phyloP scores from a whole-genome alignment of 768 basidiomycete genomes.

The Infundibulicybe gibba region DNA sequence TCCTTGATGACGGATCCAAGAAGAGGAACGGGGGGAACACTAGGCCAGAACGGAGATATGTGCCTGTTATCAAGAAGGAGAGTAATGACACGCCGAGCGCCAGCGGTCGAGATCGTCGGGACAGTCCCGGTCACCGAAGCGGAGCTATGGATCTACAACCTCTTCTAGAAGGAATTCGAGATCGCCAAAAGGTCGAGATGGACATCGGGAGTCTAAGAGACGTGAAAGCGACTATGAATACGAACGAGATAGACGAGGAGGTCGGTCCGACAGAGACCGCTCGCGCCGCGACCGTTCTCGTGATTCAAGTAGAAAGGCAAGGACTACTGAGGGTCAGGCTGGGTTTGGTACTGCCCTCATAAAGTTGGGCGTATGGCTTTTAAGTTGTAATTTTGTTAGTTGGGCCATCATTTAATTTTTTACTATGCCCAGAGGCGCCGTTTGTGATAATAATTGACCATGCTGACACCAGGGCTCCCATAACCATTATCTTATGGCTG shows the following conservation, averaged over 20 bases:
- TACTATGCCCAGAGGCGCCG: not conserved
- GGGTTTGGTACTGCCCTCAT: too few species aligned
- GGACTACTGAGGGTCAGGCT: too few species aligned
- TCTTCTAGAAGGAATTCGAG: constrained; percentile 48
- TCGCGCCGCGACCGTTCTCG: constrained; percentile 23
- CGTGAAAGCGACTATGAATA: constrained; percentile 14
- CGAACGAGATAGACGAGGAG: constrained; percentile 16
- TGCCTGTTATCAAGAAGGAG: constrained; percentile 79
- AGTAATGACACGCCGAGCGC: constrained; percentile 28
- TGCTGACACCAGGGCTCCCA: too few species aligned
- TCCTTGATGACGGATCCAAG: constrained; percentile 63
- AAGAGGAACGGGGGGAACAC: constrained; percentile 41
- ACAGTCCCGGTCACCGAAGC: constrained; percentile 32
- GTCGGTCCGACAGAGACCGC: constrained; percentile 21
- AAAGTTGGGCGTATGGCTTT: constrained; percentile 3
- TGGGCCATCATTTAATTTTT: too few species aligned
- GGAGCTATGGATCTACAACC: constrained; percentile 28
- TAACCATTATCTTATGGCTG: too few species aligned
- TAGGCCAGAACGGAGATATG: constrained; percentile 70
- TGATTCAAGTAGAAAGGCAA: constrained; percentile 20
- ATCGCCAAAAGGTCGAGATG: constrained; percentile 37
- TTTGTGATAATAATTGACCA: too few species aligned
- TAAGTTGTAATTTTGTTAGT: constrained; percentile 1
- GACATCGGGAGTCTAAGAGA: constrained; percentile 14
- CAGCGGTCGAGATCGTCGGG: constrained; percentile 16